Conservation (phyloP, 441 rosid genomes). For the Gossypium aridum region DNA sequence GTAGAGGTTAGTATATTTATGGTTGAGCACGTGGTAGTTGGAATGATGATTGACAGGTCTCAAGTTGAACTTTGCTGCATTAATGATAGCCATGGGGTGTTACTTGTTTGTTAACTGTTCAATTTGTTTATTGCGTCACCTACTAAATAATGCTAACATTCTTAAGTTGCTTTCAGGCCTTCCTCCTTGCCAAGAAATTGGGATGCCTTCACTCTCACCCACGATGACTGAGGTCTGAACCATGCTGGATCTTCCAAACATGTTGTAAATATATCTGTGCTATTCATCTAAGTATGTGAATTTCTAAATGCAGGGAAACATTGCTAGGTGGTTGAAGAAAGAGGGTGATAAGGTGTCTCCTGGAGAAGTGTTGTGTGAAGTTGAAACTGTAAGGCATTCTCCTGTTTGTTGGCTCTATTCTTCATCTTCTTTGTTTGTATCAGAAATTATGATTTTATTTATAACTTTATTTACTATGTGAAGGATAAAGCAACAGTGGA, state of each 20-base stretch:
- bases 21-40: not conserved
- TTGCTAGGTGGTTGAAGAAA: constrained; percentile 95
- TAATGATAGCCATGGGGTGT: not conserved
- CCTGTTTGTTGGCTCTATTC: not conserved
- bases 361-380: constrained; percentile 99
- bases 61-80: not conserved
- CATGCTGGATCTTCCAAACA: constrained; percentile 12
- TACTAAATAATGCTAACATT: constrained; percentile 13
- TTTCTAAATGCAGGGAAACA: constrained; percentile 67
- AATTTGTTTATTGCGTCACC: not conserved
- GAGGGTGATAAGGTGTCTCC: constrained; percentile 90
- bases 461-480: not conserved
- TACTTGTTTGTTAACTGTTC: not conserved
- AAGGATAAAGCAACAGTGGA: constrained; percentile 97
- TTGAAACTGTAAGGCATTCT: constrained; percentile 72
- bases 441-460: not conserved
- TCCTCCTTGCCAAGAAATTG: constrained; percentile 93
- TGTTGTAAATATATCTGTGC: not conserved
- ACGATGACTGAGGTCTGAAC: constrained; percentile 87
- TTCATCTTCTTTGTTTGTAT: not conserved
- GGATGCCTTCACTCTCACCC: constrained; percentile 99
- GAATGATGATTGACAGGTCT: not conserved
- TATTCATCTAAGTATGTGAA: constrained; percentile 14
- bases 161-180: constrained; percentile 52
- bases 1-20: not conserved